Evolutionary conservation across 148 eudicot species (phyloP), one percentile per base, ranked within the genome.

Genomic region (Rhododendron simsii): DNA sequence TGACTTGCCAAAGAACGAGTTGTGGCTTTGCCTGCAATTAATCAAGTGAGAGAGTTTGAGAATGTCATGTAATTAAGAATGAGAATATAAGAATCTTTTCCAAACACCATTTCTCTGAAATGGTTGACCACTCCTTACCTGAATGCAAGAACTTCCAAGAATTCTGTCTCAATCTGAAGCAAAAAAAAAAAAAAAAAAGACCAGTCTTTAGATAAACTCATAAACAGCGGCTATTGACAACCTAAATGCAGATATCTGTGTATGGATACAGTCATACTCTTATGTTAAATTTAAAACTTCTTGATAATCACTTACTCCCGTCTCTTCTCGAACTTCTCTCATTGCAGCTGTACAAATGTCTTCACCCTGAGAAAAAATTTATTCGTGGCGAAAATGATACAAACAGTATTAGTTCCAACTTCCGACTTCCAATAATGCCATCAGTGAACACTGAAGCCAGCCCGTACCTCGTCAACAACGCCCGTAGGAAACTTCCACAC

Each of bases 271-370:
- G 51, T 8, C 51, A 48, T 48, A 8, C 2, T 41, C 45, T 41
- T 48, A 48, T 48, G 51, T 48, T 9, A 10, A 48, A 48, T 85
- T 69, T 20, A 47, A 47, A 15, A 41, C 47, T 57, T 14, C 37
- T 55, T 57, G 6, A 2, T 5, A 50, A 20, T 81, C 37, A 87
- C 94, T 90, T 91, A 95, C 98, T 73, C 96, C 96, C 1, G 98
- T 89, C 86, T 94, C 96, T 87, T 94, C 95, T 86, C 92, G 93
- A 21, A 93, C 96, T 88, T 94, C 96, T 83, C 96, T 88, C n/a
- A 92, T 87, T 57, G 94, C 94, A 83, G 93, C 94, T 73, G 80
- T 87, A 78, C 89, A 86, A 44, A 95, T 89, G 78, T 92, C 93
- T 89, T 95, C 98, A 4, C 95, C 98, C 98, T 93, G 20, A 76